These are phyloP conservation scores for Metarhizium anisopliae DNA, from an alignment of 2,329 filamentous ascomycete species.

Conservation along the genomic window DNA sequence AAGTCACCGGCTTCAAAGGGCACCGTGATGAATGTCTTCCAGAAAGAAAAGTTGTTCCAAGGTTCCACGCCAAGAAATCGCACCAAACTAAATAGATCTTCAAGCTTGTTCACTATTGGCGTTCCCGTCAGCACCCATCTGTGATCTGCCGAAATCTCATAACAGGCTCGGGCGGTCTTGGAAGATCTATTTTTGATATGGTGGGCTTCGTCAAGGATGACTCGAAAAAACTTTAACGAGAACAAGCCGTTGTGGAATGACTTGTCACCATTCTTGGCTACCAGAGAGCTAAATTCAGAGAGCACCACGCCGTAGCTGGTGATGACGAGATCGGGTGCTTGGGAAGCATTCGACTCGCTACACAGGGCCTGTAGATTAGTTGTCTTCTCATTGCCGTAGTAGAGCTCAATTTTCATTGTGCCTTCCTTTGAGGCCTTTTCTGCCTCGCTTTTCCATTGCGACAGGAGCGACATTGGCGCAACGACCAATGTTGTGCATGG, in stretches of 20 bases:
- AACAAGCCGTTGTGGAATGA: slow-evolving; percentile 68
- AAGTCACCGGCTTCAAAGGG: slow-evolving; percentile 96
- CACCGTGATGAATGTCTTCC: slow-evolving; percentile 97
- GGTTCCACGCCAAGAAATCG: slow-evolving; percentile 90
- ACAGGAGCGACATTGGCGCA: slow-evolving; percentile 93
- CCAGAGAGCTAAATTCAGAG: slow-evolving; percentile 72
- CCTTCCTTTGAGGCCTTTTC: slow-evolving; percentile 81
- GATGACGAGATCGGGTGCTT: slow-evolving; percentile 82
- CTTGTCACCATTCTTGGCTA: slow-evolving; percentile 55
- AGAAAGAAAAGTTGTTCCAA: slow-evolving; percentile 98
- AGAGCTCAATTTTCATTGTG: slow-evolving; percentile 75
- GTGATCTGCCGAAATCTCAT: slow-evolving; percentile 76
- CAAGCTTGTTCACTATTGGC: slow-evolving; percentile 90
- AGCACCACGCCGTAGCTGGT: slow-evolving; percentile 90
- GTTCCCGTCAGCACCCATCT: slow-evolving; percentile 93
- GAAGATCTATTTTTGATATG: slow-evolving; percentile 84
- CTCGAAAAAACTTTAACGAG: slow-evolving; percentile 85
- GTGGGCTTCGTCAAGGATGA: slow-evolving; percentile 94
- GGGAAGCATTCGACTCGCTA: slow-evolving; percentile 59
- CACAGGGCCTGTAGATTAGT: slow-evolving; percentile 73
- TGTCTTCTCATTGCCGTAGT: slow-evolving; percentile 83
- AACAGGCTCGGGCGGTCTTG: slow-evolving; percentile 92
- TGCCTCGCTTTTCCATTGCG: slow-evolving; percentile 95
- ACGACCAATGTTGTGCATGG: slow-evolving; percentile 89
- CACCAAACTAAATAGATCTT: slow-evolving; percentile 89